phyloP scores from a whole-genome alignment of 176 grass and related monocot species.

The Musa schizocarpa region DNA sequence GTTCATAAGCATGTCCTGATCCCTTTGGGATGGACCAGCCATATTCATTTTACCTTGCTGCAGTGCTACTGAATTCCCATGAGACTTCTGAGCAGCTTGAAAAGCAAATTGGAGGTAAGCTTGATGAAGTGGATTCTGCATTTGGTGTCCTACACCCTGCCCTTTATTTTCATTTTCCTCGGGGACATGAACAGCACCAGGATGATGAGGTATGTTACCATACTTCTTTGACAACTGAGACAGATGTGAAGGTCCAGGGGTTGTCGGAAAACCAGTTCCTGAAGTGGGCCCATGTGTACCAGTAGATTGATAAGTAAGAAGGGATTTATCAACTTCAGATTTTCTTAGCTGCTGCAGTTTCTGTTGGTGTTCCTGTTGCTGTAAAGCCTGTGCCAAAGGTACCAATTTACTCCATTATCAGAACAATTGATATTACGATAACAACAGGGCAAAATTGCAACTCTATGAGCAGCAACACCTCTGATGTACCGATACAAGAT shows the following conservation, averaged over 20 bases:
- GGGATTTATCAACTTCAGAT: slow-evolving; percentile 1
- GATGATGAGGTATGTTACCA: slow-evolving; percentile 2
- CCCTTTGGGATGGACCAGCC: slow-evolving; percentile 31
- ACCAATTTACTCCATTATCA: not conserved
- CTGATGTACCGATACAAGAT: too few relatives aligned
- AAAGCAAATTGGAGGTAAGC: slow-evolving; percentile 58
- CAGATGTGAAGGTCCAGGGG: slow-evolving; percentile 14
- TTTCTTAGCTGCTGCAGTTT: not conserved
- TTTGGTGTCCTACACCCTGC: slow-evolving; percentile 20
- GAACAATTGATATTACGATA: too few relatives aligned
- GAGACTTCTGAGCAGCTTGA: slow-evolving; percentile 51
- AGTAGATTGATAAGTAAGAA: slow-evolving; percentile 21
- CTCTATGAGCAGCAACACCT: too few relatives aligned
- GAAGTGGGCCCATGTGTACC: slow-evolving; percentile 34
- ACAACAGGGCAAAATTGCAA: too few relatives aligned
- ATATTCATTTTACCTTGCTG: slow-evolving; percentile 54
- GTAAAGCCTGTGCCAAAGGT: slow-evolving; percentile 7
- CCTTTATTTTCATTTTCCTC: slow-evolving; percentile 25
- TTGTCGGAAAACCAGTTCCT: slow-evolving; percentile 35
- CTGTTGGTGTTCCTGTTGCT: slow-evolving; percentile 35
- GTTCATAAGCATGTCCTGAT: slow-evolving; percentile 44
- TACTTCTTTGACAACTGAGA: slow-evolving; percentile 39
- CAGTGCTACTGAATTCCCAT: slow-evolving; percentile 30
- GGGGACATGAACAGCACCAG: slow-evolving; percentile 25
- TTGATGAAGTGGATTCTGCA: slow-evolving; percentile 50